Conservation (phyloP, 2,329 filamentous ascomycete genomes). For the Thielaviopsis punctulata region DNA sequence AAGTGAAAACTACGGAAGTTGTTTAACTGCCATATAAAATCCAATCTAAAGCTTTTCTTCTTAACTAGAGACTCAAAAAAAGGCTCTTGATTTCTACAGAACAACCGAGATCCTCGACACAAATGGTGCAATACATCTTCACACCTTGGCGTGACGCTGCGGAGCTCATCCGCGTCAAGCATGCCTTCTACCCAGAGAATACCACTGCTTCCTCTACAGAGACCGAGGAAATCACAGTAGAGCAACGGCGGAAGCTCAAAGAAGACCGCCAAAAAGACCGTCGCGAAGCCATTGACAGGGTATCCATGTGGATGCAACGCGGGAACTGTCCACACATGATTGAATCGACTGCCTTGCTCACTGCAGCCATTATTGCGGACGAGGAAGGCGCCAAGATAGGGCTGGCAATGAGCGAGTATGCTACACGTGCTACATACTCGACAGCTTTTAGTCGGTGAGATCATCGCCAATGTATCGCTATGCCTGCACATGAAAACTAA, state of each 20-base stretch:
- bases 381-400: constrained; percentile 18
- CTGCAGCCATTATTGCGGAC: constrained; percentile 52
- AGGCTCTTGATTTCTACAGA: too few species aligned
- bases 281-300: constrained; percentile 35
- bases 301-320: constrained; percentile 54
- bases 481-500: background rate
- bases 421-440: constrained; percentile 51
- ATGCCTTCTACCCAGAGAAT: constrained; percentile 37
- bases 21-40: too few species aligned
- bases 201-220: background rate
- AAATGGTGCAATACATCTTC: constrained; percentile 54
- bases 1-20: too few species aligned
- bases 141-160: constrained; percentile 53
- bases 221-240: background rate
- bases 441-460: constrained; percentile 57
- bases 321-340: constrained; percentile 62
- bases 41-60: too few species aligned
- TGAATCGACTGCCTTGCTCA: constrained; percentile 59
- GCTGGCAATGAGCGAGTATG: constrained; percentile 34
- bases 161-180: constrained; percentile 49
- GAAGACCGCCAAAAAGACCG: background rate
- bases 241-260: background rate
- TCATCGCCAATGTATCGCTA: background rate
- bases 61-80: too few species aligned
- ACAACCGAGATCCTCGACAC: too few species aligned